Evolutionary conservation across 805 yeast species (phyloP), one percentile per base, ranked within the genome.

Genomic region (Teunomyces stri): DNA sequence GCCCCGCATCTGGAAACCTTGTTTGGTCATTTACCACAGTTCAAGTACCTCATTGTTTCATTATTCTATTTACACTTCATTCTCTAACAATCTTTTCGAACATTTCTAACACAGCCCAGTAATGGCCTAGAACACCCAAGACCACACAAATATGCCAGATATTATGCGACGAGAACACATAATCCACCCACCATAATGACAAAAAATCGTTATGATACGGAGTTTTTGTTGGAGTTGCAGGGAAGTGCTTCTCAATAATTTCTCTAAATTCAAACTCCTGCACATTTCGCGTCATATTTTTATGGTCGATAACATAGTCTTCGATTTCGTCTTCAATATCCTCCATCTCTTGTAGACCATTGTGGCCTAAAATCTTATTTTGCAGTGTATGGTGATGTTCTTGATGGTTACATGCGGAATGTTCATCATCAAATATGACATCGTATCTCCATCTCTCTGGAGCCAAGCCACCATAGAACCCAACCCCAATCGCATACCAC

Each of bases 71-170:
- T 11, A 39, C 43, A 27, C 33, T 15, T 16, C 25, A 29, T n/a
- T 33, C 20, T 31, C 33, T 21, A 16, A 28, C 45, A 12, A 49
- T 38, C n/a, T 70, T 72, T 42, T 72, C 73, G 53, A 84, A 84
- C 87, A 91, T 84, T 48, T 80, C 83, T 51, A 89, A 70, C 33
- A 89, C 72, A 11, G 95, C 92, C 47, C 74, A 73, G 66, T 91
- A 94, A 65, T 92, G 98, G 28, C 95, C 96, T 36, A 87, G 65
- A n/a, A 89, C 82, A 2, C 99, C 99, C 21, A 87, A 75, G 13
- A 94, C 78, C 27, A 94, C 99, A 61, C 87, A 89, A 10, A 89
- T 63, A 68, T 92, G 99, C 99, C 99, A 92, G 27, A 92, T 72
- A 59, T 90, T 91, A 65, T 92, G 99, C 31, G 96, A 88, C 36